phyloP scores from a whole-genome alignment of 768 basidiomycete species.

The Boletus vinaceobasis region DNA sequence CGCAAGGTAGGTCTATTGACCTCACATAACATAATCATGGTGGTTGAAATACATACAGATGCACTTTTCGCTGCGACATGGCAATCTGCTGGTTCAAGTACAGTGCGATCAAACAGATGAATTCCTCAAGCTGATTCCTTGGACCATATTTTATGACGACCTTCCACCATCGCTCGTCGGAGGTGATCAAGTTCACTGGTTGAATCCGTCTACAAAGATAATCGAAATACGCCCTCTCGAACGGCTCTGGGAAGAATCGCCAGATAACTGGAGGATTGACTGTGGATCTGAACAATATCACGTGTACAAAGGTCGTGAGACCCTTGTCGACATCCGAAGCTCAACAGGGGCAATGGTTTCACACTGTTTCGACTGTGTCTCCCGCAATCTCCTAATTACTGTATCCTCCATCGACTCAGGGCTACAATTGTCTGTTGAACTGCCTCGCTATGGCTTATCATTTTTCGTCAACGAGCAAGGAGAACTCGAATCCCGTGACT shows the following conservation, averaged over 20 bases:
- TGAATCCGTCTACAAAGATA: constrained; percentile 8
- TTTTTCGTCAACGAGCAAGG: constrained; percentile 32
- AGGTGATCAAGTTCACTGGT: constrained; percentile 23
- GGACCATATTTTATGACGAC: too few relatives aligned
- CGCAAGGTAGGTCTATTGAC: too few relatives aligned
- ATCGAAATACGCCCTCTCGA: constrained; percentile 26
- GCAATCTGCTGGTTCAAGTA: constrained; percentile 6
- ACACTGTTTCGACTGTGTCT: not conserved
- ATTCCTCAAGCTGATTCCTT: constrained; percentile 21
- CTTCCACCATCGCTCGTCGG: constrained; percentile 14
- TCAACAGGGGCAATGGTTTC: constrained; percentile 18
- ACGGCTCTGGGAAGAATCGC: constrained; percentile 16
- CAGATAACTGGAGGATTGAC: constrained; percentile 20
- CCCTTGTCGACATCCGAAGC: constrained; percentile 21
- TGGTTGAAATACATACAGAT: constrained; percentile 5
- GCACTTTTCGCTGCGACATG: constrained; percentile 7
- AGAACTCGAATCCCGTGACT: constrained; percentile 36
- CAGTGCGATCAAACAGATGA: not conserved
- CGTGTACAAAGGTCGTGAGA: not conserved
- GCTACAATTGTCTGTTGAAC: constrained; percentile 13
- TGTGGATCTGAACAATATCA: not conserved
- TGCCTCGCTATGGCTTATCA: constrained; percentile 36
- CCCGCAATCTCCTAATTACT: constrained; percentile 14
- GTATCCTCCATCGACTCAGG: not conserved
- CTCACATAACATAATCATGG: not conserved